These are phyloP conservation scores for Rubroboletus satanas DNA, from an alignment of 768 basidiomycete species.

Conservation along the genomic window DNA sequence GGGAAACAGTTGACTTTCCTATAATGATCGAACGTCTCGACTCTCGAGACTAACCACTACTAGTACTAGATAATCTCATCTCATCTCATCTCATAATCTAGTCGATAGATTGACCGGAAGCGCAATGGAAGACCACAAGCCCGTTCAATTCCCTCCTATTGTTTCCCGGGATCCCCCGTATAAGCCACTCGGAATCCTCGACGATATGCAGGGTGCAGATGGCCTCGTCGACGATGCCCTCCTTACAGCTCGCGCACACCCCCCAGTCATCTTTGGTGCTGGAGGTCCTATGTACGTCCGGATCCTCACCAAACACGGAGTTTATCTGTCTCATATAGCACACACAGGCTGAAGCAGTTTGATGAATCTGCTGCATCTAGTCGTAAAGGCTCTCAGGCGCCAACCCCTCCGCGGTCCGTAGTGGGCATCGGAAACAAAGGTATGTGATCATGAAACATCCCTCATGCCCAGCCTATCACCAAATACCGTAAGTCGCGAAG, in stretches of 20 bases:
- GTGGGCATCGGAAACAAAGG: constrained; percentile 90
- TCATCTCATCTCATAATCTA: no score
- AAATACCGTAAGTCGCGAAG: constrained; percentile 64
- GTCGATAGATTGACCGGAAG: background rate
- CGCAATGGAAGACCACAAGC: constrained; percentile 16
- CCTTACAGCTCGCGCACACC: constrained; percentile 24
- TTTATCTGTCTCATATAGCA: background rate
- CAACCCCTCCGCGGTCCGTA: constrained; percentile 78
- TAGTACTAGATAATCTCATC: no score
- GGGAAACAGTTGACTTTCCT: no score
- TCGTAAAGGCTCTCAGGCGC: constrained; percentile 64
- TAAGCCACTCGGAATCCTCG: constrained; percentile 18
- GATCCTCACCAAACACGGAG: background rate
- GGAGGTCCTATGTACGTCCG: constrained; percentile 66
- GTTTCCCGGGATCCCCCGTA: constrained; percentile 4
- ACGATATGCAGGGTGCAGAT: constrained; percentile 25
- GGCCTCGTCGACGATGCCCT: constrained; percentile 11
- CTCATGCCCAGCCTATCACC: background rate
- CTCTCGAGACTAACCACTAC: no score
- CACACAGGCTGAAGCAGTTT: constrained; percentile 68
- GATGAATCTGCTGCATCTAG: constrained; percentile 72
- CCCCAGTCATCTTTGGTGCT: constrained; percentile 64
- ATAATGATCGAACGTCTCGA: no score
- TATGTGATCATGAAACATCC: constrained; percentile 24
- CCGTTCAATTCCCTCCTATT: constrained; percentile 9